These are phyloP conservation scores for Solanum hybrid DNA, from an alignment of 305 asterid species.

Conservation along the genomic window DNA sequence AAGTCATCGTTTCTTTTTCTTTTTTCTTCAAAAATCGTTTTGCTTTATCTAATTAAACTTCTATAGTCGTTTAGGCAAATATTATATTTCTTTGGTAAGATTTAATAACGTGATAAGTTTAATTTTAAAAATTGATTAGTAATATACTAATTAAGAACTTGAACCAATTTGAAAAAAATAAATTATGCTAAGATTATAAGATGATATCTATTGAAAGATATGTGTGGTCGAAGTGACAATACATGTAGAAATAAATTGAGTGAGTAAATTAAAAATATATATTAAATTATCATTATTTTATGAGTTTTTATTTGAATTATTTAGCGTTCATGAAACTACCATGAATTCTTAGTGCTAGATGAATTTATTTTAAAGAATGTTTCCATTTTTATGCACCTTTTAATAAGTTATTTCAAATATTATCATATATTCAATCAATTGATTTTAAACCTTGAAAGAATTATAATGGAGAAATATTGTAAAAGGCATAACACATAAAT, in stretches of 20 bases:
- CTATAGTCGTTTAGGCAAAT: not conserved
- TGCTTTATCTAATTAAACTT: not conserved
- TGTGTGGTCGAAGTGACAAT: not conserved
- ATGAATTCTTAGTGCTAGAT: too few species aligned
- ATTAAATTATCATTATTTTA: too few species aligned
- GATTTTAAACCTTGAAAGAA: too few species aligned
- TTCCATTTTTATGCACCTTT: not conserved
- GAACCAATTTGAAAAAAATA: not conserved
- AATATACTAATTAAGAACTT: not conserved
- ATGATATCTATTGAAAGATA: not conserved
- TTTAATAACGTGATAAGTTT: not conserved
- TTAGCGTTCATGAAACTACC: too few species aligned
- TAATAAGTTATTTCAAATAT: not conserved
- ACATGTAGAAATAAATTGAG: too few species aligned
- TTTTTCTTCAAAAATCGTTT: not conserved
- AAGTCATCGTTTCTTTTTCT: not conserved
- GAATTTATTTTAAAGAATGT: too few species aligned
- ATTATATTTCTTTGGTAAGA: not conserved
- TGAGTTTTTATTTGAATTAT: too few species aligned
- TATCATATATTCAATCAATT: not conserved
- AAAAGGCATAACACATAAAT: too few species aligned
- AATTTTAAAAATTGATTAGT: too few species aligned
- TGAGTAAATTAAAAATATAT: too few species aligned
- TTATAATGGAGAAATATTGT: not conserved
- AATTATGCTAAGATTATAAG: not conserved